Evolutionary conservation across 768 basidiomycete species (phyloP), one percentile per base, ranked within the genome.

Genomic region (Termitomyces heimii): DNA sequence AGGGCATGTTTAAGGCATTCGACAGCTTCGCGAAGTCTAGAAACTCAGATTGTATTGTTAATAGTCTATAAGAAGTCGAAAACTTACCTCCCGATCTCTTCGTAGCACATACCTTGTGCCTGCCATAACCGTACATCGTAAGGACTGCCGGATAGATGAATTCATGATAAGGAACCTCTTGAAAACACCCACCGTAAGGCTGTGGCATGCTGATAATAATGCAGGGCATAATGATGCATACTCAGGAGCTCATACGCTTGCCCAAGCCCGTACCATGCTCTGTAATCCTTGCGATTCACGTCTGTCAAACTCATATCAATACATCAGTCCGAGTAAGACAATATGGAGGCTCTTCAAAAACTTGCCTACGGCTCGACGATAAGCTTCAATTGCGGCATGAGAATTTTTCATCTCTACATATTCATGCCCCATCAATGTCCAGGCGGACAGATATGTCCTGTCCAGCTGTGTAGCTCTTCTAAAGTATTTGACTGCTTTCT

Each of bases 341-440:
- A n/a, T 5, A 28, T 13, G 3, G 3, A 14, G 5, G n/a, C 37
- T 18, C 37, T 28, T 1, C 13, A 14, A 39, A 53, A 24, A 57
- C 22, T 55, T 71, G 94, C 95, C 94, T 59, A 98, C 86, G 53
- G 97, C 97, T 67, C 94, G 83, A 54, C 97, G 84, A 71, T 98
- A 99, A 10, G 94, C 92, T 73, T 98, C 97, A 55, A 98, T 97
- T 16, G 97, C 96, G 2, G 97, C 97, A 77, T 98, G 95, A 5
- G 94, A 94, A 70, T 99, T 98, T 74, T 98, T 98, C 87, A 97
- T 87, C 73, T 99, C 97, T 44, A 99, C 90, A 65, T 91, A 98
- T 72, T 98, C 97, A 66, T 99, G 97, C 1, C 97, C 97, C 93
- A 99, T 94, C 61, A 99, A 74, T 4, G 96, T 98, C 97, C 97